These are phyloP conservation scores for Cystofilobasidium bisporidii DNA, from an alignment of 768 basidiomycete genomes.

Conservation along the genomic window DNA sequence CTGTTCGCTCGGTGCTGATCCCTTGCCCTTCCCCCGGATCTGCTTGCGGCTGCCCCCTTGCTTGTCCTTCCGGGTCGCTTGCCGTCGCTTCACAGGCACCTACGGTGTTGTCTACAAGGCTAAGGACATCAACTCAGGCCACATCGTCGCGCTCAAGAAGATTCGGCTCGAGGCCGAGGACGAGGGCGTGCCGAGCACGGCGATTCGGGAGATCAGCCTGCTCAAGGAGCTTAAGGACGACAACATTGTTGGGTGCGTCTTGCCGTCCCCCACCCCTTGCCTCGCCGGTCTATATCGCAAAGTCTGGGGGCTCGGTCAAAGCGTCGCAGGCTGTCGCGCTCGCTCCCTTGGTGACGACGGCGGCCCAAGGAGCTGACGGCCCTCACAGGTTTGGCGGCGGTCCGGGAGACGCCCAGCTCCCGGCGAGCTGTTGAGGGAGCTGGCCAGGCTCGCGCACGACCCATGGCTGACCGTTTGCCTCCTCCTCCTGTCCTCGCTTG, in stretches of 20 bases:
- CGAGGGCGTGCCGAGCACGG: slow-evolving; percentile 95
- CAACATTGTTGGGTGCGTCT: slow-evolving; percentile 72
- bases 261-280: too few relatives aligned
- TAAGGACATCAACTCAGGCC: slow-evolving; percentile 62
- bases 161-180: slow-evolving; percentile 97
- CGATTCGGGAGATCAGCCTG: slow-evolving; percentile 94
- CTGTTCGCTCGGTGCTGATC: too few relatives aligned
- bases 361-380: too few relatives aligned
- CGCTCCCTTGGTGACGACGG: too few relatives aligned
- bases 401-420: too few relatives aligned
- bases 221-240: slow-evolving; percentile 94
- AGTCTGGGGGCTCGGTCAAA: too few relatives aligned
- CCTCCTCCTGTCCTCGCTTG: neutral
- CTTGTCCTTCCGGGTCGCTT: neutral
- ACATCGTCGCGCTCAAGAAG: slow-evolving; percentile 95
- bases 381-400: too few relatives aligned
- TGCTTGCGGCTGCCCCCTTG: too few relatives aligned
- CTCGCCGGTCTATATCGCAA: too few relatives aligned
- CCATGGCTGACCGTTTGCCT: slow-evolving; percentile 19
- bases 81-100: slow-evolving; percentile 53
- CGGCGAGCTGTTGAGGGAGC: too few relatives aligned
- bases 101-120: slow-evolving; percentile 99
- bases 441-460: neutral
- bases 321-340: too few relatives aligned
- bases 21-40: neutral